Evolutionary conservation across 768 basidiomycete genomes (phyloP).

Genomic region (Trametes cubensis): DNA sequence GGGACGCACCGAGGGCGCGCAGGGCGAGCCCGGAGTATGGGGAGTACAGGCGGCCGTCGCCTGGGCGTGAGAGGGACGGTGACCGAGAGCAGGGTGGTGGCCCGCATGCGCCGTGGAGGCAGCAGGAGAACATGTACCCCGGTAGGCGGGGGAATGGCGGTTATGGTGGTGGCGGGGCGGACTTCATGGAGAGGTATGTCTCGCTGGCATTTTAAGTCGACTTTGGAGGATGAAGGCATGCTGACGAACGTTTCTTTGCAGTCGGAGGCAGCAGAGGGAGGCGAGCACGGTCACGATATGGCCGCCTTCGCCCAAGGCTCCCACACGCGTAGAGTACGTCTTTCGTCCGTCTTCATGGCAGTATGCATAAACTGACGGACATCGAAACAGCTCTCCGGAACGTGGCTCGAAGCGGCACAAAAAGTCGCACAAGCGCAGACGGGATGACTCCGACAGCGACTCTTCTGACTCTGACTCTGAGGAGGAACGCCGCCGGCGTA

Average conservation of each 20-base stretch:
- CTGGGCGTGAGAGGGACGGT: constrained; percentile 28
- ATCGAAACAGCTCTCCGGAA: constrained; percentile 52
- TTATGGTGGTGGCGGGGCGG: constrained; percentile 44
- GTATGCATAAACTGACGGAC: background rate
- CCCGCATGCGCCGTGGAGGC: constrained; percentile 46
- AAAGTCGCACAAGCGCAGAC: constrained; percentile 58
- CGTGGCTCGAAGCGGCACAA: constrained; percentile 55
- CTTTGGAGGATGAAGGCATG: no score
- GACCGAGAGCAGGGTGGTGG: constrained; percentile 29
- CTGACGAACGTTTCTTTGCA: constrained; percentile 33
- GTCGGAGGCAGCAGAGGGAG: constrained; percentile 73
- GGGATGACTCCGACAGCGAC: constrained; percentile 48
- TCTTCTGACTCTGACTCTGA: constrained; percentile 52
- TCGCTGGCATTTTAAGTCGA: no score
- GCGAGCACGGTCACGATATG: constrained; percentile 63
- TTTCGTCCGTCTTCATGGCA: constrained; percentile 39
- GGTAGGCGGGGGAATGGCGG: constrained; percentile 36
- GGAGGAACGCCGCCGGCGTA: constrained; percentile 57
- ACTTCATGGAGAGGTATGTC: constrained; percentile 72
- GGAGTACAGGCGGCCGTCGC: constrained; percentile 37
- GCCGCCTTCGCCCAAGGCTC: constrained; percentile 79
- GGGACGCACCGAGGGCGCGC: constrained; percentile 23
- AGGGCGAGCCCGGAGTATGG: constrained; percentile 41
- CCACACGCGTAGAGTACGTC: constrained; percentile 50
- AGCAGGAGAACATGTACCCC: constrained; percentile 62